A percentile compares a stretch with the other conserved stretches of the same genome.
Evolutionary conservation across 805 yeast genomes (phyloP).

Genomic region (Nakazawaea peltata): DNA sequence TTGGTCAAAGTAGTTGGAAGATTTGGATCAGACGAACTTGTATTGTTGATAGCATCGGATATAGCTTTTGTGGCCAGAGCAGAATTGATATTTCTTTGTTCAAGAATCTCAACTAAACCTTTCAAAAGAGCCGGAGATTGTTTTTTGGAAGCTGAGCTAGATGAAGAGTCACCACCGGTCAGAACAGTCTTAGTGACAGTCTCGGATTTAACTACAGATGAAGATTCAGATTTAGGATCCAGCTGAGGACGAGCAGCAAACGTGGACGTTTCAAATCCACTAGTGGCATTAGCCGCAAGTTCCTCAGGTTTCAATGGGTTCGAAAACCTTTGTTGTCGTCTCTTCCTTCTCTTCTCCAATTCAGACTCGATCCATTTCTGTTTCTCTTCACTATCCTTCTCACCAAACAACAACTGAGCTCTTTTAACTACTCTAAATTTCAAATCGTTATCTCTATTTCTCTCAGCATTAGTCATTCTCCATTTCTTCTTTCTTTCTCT

Average conservation of each 20-base stretch:
- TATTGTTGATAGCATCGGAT: conserved; percentile 20
- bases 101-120: conserved; percentile 1
- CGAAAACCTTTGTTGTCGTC: conserved; percentile 42
- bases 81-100: conserved; percentile 4
- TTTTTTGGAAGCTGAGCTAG: no score
- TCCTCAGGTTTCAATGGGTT: conserved; percentile 11
- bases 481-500: conserved; percentile 75
- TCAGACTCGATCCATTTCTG: conserved; percentile 69
- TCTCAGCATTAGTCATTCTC: conserved; percentile 71
- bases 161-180: no score
- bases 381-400: conserved; percentile 40
- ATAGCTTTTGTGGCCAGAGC: conserved; percentile 31
- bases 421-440: conserved; percentile 69
- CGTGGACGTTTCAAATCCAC: no score
- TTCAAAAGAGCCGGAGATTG: conserved; percentile 9
- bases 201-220: no score
- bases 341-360: conserved; percentile 55
- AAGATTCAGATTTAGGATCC: conserved; percentile 1
- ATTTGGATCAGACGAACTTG: conserved; percentile 15
- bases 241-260: no score
- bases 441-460: conserved; percentile 84
- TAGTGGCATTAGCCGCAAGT: no score
- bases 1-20: conserved; percentile 10
- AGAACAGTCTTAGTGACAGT: no score
- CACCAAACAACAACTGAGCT: conserved; percentile 63